These are phyloP conservation scores for Lepidium africanum DNA, from an alignment of 345 rosid genomes.

Conservation along the genomic window DNA sequence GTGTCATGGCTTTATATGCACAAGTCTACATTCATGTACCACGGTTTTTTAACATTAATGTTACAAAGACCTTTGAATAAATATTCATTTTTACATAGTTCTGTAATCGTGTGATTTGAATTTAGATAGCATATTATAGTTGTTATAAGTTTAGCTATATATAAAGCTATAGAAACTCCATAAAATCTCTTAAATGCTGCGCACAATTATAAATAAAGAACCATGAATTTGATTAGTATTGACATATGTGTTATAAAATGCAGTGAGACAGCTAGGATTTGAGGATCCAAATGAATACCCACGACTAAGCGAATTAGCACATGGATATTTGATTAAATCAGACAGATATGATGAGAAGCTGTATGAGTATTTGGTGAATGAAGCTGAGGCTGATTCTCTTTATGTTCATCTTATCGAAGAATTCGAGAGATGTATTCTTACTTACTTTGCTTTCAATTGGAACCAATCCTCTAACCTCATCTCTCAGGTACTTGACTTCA, in stretches of 20 bases:
- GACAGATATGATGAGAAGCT: slow-evolving; percentile 54
- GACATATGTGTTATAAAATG: neutral
- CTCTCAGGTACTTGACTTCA: slow-evolving; percentile 35
- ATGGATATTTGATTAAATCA: slow-evolving; percentile 45
- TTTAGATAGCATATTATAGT: too few species aligned
- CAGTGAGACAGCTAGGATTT: slow-evolving; percentile 85
- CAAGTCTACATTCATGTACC: neutral
- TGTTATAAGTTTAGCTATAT: too few species aligned
- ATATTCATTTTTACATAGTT: too few species aligned
- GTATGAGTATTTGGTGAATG: slow-evolving; percentile 41
- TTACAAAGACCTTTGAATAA: neutral
- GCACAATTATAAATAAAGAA: too few species aligned
- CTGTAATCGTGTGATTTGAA: too few species aligned
- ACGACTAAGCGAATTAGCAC: slow-evolving; percentile 56
- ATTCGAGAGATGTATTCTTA: slow-evolving; percentile 72
- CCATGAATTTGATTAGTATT: neutral
- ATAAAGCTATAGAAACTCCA: too few species aligned
- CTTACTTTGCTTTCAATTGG: slow-evolving; percentile 89
- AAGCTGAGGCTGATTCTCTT: slow-evolving; percentile 48
- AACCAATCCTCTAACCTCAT: slow-evolving; percentile 53
- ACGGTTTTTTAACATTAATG: neutral
- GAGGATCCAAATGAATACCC: slow-evolving; percentile 62
- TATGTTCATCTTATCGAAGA: slow-evolving; percentile 61
- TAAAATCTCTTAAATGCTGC: too few species aligned
- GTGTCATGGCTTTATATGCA: too few species aligned